phyloP scores from a whole-genome alignment of 1,139 yeast species.

The Suhomyces kunorum region DNA sequence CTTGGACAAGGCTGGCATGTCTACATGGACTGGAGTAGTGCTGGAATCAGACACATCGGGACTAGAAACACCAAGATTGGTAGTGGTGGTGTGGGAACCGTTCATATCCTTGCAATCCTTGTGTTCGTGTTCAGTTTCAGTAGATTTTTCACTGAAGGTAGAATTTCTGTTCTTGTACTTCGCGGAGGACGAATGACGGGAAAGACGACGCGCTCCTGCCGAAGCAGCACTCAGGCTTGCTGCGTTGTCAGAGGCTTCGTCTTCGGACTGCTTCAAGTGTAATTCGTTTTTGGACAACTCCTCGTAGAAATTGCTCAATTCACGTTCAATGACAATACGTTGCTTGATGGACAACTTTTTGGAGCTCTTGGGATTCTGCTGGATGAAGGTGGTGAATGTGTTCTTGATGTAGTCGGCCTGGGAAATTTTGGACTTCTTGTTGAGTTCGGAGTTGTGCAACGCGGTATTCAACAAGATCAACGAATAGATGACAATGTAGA shows the following conservation, averaged over 20 bases:
- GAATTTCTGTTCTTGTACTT: conserved; percentile 13
- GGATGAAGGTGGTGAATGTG: conserved; percentile 47
- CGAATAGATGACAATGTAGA: conserved; percentile 74
- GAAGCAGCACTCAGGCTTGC: conserved; percentile 7
- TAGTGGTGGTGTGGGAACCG: conserved; percentile 11
- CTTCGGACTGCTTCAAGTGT: conserved; percentile 37
- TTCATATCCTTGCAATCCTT: conserved; percentile 12
- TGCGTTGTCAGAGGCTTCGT: conserved; percentile 9
- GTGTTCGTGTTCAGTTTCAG: conserved; percentile 7
- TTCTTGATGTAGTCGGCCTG: conserved; percentile 57
- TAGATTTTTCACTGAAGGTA: conserved; percentile 11
- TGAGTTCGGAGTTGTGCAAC: conserved; percentile 53
- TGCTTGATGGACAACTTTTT: conserved; percentile 41
- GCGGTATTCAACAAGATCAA: conserved; percentile 73
- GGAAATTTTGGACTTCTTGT: conserved; percentile 42
- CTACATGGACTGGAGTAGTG: conserved; percentile 11
- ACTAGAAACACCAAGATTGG: conserved; percentile 7
- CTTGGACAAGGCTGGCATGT: conserved; percentile 26
- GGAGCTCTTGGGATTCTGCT: conserved; percentile 34
- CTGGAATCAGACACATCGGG: conserved; percentile 11
- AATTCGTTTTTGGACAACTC: conserved; percentile 42
- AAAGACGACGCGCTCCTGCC: conserved; percentile 15
- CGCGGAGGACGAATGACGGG: conserved; percentile 15
- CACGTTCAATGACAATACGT: conserved; percentile 45
- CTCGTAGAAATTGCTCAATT: conserved; percentile 44